Base-by-base conservation (phyloP, 495 filamentous ascomycete genomes). In the Daldinia concentrica region DNA sequence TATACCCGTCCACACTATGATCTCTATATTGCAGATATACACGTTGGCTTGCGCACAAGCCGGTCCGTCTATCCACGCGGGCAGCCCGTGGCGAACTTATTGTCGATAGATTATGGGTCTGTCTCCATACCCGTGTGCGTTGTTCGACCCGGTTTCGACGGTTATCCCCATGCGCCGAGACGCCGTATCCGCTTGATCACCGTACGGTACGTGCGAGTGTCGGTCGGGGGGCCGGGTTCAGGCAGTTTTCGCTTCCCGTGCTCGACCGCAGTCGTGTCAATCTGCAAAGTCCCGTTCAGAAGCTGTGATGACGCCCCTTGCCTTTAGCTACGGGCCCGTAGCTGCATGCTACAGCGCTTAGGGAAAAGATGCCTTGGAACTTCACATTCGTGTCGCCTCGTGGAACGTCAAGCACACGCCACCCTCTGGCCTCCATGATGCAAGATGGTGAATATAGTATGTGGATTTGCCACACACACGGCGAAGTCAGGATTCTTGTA, bases 111-210 rank as follows among this genome's bases (percentile, higher is more conserved):
- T 30, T 54, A 27, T 39, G 11, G 51, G 29, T 48, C 22, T 41
- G 14, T 54, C 27, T 30, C 50, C 52, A 58, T 32, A 41, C 19
- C 22, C 32, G 14, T 32, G 27, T 66, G 68, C 39, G 60, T 32
- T 62, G 68, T 62, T 52, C 57, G 26, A 48, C 17, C 34, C 41
- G 37, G 51, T 48, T 62, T 61, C 59, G 51, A 56, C 27, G 17
- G 30, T 41, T n/a, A 26, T 61, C 17, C 22, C 56, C 45, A 30
- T 34, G 30, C 6, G 24, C 34, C 32, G 55, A 43, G 52, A 54
- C 34, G 54, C 43, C 67, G 34, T 27, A 30, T 56, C 37, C 32
- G 26, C 57, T 30, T 26, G 51, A 45, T 27, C 58, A 69, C 64
- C 22, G 34, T 34, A 22, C 29, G 50, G 32, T 43, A 14, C 50